Evolutionary conservation across 2,329 filamentous ascomycete genomes (phyloP).

Genomic region (Fusarium sp.): DNA sequence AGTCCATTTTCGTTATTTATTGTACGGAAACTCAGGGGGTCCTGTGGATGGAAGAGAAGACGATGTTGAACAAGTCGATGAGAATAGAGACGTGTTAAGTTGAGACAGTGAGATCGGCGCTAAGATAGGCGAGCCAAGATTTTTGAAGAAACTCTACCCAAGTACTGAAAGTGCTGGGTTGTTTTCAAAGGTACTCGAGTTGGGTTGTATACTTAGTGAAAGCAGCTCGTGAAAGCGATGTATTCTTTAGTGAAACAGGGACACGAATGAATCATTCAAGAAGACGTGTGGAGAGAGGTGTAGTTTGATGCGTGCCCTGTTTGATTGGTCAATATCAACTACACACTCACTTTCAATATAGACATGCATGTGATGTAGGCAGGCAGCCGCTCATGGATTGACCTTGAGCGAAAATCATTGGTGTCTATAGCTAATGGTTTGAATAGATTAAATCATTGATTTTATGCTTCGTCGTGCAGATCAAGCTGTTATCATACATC

Average conservation of each 20-base stretch:
- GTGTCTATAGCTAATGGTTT: background rate
- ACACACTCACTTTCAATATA: background rate
- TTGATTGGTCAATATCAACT: conserved; percentile 1
- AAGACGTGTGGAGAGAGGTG: background rate
- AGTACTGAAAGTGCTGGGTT: background rate
- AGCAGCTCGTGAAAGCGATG: background rate
- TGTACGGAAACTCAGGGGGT: background rate
- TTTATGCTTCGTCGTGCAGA: conserved; percentile 23
- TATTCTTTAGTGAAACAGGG: background rate
- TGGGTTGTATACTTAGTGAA: background rate
- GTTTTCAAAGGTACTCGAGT: background rate
- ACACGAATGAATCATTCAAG: background rate
- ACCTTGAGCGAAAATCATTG: background rate
- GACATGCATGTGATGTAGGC: background rate
- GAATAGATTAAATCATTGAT: conserved; percentile 14
- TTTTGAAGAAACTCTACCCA: background rate
- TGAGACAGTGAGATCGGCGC: conserved; percentile 24
- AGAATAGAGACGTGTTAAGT: conserved; percentile 22
- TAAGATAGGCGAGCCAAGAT: conserved; percentile 29
- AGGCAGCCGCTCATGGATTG: background rate
- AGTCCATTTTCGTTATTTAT: conserved; percentile 44
- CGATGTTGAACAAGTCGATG: background rate
- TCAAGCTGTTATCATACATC: conserved; percentile 31
- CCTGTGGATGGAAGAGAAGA: background rate
- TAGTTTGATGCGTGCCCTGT: conserved; percentile 2